Evolutionary conservation across 1,139 yeast species (phyloP).

Genomic region (Torulaspora pretoriensis): DNA sequence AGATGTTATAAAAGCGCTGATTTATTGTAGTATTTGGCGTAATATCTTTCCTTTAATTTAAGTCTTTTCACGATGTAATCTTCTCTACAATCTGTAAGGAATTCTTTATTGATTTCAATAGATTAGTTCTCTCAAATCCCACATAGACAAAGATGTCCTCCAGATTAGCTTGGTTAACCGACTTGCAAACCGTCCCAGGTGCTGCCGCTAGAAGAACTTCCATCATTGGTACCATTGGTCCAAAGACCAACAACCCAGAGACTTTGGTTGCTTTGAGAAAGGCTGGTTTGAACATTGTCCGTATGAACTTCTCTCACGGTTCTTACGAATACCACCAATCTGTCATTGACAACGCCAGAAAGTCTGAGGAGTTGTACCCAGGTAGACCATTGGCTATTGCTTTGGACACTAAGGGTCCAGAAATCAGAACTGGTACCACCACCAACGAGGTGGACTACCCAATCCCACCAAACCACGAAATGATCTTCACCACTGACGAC

Average conservation of each 20-base stretch:
- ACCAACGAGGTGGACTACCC: conserved; percentile 72
- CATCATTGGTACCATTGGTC: conserved; percentile 97
- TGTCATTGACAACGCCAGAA: conserved; percentile 92
- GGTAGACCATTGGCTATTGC: conserved; percentile 99
- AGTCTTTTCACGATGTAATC: background rate
- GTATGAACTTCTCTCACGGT: conserved; percentile 99
- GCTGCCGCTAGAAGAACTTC: conserved; percentile 89
- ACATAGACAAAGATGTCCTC: conserved; percentile 30
- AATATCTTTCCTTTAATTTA: background rate
- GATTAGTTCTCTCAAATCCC: conserved; percentile 8
- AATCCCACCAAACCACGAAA: conserved; percentile 78
- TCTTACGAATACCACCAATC: conserved; percentile 94
- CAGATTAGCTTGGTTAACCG: conserved; percentile 71
- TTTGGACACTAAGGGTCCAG: conserved; percentile 98
- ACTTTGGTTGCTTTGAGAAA: conserved; percentile 82
- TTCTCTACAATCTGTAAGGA: conserved; percentile 4
- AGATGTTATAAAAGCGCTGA: conserved; percentile 7
- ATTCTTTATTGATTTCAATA: conserved; percentile 10
- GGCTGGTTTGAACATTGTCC: conserved; percentile 94
- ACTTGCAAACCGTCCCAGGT: conserved; percentile 76
- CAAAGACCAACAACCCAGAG: conserved; percentile 91
- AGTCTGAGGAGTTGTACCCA: conserved; percentile 82
- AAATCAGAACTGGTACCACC: conserved; percentile 97
- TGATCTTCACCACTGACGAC: conserved; percentile 90
- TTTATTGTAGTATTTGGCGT: background rate